Evolutionary conservation across 2,329 filamentous ascomycete genomes (phyloP).

Genomic region (Apiospora kogelbergensis): DNA sequence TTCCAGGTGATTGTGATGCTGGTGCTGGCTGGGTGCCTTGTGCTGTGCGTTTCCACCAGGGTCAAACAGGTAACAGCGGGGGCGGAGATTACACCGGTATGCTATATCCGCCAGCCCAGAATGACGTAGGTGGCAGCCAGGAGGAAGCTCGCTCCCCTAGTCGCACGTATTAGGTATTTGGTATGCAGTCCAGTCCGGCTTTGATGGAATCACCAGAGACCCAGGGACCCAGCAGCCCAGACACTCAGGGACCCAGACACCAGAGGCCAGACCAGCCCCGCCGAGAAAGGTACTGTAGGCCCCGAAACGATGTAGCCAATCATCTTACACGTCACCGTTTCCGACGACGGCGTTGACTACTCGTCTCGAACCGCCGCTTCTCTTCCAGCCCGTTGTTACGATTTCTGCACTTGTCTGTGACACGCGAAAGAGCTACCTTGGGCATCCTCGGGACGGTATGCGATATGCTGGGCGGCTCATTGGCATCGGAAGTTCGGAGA

Average conservation of each 20-base stretch:
- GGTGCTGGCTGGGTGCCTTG: too few relatives aligned
- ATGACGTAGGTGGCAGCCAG: conserved; percentile 13
- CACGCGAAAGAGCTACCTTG: background rate
- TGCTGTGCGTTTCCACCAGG: background rate
- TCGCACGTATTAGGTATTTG: too few relatives aligned
- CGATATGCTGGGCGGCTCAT: background rate
- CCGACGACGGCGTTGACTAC: background rate
- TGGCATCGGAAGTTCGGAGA: background rate
- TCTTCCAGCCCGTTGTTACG: background rate
- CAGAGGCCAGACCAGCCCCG: background rate
- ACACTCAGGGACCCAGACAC: background rate
- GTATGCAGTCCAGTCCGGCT: too few relatives aligned
- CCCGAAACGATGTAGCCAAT: background rate
- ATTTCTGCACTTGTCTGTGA: background rate
- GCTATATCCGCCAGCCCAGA: background rate
- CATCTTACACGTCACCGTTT: background rate
- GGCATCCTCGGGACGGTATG: background rate
- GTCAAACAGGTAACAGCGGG: background rate
- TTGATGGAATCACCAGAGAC: background rate
- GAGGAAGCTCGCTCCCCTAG: background rate
- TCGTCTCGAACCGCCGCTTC: background rate
- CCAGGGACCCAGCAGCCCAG: background rate
- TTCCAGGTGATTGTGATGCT: background rate
- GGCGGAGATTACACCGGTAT: background rate
- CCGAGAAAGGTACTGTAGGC: background rate